Evolutionary conservation across 176 grass and related monocot species (phyloP), one percentile per base, ranked within the genome.

Genomic region (Juncus inflexus): DNA sequence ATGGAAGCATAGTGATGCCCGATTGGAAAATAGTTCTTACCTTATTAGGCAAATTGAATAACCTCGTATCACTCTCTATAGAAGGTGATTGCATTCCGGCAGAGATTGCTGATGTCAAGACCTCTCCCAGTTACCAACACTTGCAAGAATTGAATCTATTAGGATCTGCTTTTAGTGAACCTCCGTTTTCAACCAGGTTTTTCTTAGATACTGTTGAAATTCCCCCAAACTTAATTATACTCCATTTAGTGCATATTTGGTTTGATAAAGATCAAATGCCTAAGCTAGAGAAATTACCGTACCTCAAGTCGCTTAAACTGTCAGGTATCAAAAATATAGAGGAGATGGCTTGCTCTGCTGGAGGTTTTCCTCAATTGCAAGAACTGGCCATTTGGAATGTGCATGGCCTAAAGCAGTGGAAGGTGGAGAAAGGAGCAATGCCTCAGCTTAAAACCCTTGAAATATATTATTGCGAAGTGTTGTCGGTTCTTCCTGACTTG

Each of bases 241-340:
- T 69, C 10, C 36, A 14, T 51, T 50, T 69, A 36, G 40, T 28
- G 36, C 0, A 36, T 2, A 51, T 49, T 7, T 51, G 11, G 3
- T 69, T 69, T 13, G 35, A 69, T 14, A 12, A 2, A 14, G 65
- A 69, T 3, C 65, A 41, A 3, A 69, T 53, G 45, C 65, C 13
- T 9, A 35, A 12, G 19, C 15, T 69, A 50, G 65, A 37, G 47
- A 28, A 9, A 28, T 28, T 28, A 28, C 19, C 19, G 19, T 28
- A 28, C 19, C 19, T 28, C 19, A 28, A 28, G 19, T 28, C 47
- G 50, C 3, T 1, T 9, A 35, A 55, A n/a, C 12, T 49, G 50
- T 4, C 50, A 52, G 37, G 36, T 50, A 9, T 15, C 42, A 40
- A 40, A 63, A n/a, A 40, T 40, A 63, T 63, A 40, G 60, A n/a